phyloP scores from a whole-genome alignment of 2,329 filamentous ascomycete species.

The Penicillium sp. region DNA sequence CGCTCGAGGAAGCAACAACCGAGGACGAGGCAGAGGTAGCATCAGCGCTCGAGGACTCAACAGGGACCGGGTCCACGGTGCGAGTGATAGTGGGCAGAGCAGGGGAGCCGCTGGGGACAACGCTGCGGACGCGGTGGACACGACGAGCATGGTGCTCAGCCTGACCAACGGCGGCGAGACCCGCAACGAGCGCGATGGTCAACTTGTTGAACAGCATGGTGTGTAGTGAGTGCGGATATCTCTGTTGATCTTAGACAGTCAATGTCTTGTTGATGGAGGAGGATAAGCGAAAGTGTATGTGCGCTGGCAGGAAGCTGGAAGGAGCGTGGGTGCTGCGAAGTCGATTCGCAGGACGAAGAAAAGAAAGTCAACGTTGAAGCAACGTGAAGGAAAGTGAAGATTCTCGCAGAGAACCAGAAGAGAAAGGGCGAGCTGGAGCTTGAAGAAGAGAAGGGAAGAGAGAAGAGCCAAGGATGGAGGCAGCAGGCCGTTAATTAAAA shows the following conservation, averaged over 20 bases:
- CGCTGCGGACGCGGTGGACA: slow-evolving; percentile 15
- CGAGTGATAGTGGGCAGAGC: slow-evolving; percentile 25
- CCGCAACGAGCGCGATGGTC: slow-evolving; percentile 38
- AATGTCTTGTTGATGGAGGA: slow-evolving; percentile 1
- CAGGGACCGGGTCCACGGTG: slow-evolving; percentile 18
- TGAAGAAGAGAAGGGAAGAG: neutral
- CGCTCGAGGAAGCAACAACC: neutral
- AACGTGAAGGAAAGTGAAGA: slow-evolving; percentile 5
- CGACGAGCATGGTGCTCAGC: slow-evolving; percentile 33
- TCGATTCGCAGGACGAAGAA: slow-evolving; percentile 37
- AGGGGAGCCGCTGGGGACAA: slow-evolving; percentile 12
- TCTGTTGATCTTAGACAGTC: slow-evolving; percentile 5
- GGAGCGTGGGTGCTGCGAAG: slow-evolving; percentile 32
- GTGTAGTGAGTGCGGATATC: slow-evolving; percentile 7
- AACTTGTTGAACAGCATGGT: slow-evolving; percentile 43
- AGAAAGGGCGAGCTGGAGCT: slow-evolving; percentile 15
- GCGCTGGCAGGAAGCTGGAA: slow-evolving; percentile 8
- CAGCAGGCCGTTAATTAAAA: slow-evolving; percentile 10
- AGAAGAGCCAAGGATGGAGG: neutral
- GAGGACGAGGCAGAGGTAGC: neutral
- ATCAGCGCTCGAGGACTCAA: neutral
- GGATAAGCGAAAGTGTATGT: slow-evolving; percentile 8
- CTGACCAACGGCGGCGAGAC: slow-evolving; percentile 39
- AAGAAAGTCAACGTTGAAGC: slow-evolving; percentile 14
- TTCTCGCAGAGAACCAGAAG: slow-evolving; percentile 12